Evolutionary conservation across 2,329 filamentous ascomycete species (phyloP).

Genomic region (Ophiocordyceps camponoti-floridani): DNA sequence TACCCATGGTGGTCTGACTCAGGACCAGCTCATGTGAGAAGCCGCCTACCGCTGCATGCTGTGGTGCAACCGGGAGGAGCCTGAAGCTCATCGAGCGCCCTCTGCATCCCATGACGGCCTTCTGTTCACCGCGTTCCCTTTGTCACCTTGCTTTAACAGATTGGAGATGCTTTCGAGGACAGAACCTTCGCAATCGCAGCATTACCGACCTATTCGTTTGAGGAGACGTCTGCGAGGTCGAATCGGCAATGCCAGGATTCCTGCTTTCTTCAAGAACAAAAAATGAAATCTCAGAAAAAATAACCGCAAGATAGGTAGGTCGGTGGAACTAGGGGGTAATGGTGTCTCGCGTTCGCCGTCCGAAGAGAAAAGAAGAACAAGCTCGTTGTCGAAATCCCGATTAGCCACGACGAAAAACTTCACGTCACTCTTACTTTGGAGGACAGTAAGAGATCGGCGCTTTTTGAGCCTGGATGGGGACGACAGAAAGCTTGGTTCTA

Average conservation of each 20-base stretch:
- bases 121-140: background rate
- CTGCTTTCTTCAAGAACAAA: slow-evolving; percentile 1
- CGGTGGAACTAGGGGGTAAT: slow-evolving; percentile 1
- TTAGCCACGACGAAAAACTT: background rate
- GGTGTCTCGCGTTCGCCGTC: slow-evolving; percentile 1
- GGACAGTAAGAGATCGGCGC: background rate
- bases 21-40: slow-evolving; percentile 92
- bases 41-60: background rate
- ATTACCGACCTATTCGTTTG: background rate
- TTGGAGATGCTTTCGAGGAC: background rate
- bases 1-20: slow-evolving; percentile 60
- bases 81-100: background rate
- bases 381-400: background rate
- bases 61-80: background rate
- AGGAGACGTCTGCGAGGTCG: background rate
- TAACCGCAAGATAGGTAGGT: slow-evolving; percentile 5
- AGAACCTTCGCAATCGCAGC: background rate
- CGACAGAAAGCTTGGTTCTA: slow-evolving; percentile 2
- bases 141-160: background rate
- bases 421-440: background rate
- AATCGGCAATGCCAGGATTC: slow-evolving; percentile 3
- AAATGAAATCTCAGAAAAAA: slow-evolving; percentile 2
- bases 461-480: slow-evolving; percentile 1
- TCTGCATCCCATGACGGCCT: background rate
- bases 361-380: background rate